These are phyloP conservation scores for Cornus kousa DNA, from an alignment of 148 eudicot species.

Conservation along the genomic window DNA sequence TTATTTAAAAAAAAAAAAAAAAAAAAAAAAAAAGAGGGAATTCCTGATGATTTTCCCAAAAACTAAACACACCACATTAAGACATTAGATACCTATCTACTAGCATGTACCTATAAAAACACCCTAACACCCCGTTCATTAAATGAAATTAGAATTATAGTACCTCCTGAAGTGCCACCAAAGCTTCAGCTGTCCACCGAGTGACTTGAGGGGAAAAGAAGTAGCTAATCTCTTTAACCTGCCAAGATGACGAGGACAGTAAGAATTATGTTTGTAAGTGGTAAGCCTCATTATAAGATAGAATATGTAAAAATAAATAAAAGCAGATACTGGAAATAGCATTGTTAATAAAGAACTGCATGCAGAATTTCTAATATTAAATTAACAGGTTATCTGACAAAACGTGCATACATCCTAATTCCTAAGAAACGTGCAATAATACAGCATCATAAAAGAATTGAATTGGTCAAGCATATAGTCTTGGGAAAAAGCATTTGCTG, in stretches of 20 bases:
- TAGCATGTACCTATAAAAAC: not conserved
- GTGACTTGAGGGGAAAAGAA: slow-evolving; percentile 25
- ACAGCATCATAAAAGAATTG: not conserved
- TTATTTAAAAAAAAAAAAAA: too few species aligned
- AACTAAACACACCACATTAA: too few species aligned
- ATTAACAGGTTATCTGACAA: too few species aligned
- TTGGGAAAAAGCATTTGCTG: not conserved
- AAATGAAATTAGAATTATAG: not conserved
- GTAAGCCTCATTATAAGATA: not conserved
- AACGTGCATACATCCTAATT: not conserved
- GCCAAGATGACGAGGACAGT: slow-evolving; percentile 2
- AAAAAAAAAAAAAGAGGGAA: too few species aligned
- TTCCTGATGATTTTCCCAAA: too few species aligned
- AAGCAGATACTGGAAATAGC: not conserved
- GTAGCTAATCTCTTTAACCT: slow-evolving; percentile 66
- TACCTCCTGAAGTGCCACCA: slow-evolving; percentile 78
- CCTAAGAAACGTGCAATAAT: not conserved
- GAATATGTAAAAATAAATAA: not conserved
- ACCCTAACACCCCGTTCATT: not conserved
- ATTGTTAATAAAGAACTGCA: not conserved
- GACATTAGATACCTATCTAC: not conserved
- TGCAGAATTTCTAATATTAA: not conserved
- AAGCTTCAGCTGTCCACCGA: slow-evolving; percentile 87
- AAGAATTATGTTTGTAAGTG: not conserved
- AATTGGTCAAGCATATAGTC: not conserved